Conservation (phyloP, 1,284 basidiomycete genomes). For the Grifola frondosa region DNA sequence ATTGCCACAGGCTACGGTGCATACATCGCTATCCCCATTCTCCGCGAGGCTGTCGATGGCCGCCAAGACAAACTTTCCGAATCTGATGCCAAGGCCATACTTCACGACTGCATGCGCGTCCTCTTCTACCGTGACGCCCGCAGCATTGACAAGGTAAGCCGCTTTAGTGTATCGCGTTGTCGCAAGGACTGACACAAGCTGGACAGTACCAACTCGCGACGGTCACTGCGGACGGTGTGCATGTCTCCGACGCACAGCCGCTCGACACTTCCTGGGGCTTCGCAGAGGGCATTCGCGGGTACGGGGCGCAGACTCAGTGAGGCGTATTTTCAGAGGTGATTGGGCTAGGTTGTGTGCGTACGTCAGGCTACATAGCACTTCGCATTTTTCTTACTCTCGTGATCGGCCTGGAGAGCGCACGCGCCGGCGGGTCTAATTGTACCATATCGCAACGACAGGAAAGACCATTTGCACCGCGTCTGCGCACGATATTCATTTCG, state of each 20-base stretch:
- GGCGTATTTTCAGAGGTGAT: too few relatives aligned
- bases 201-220: constrained; percentile 91
- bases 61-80: constrained; percentile 74
- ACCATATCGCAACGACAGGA: too few relatives aligned
- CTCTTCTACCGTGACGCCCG: constrained; percentile 97
- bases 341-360: too few relatives aligned
- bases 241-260: constrained; percentile 79
- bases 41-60: constrained; percentile 89
- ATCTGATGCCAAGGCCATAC: constrained; percentile 76
- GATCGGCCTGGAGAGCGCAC: too few relatives aligned
- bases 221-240: constrained; percentile 76
- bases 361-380: too few relatives aligned
- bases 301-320: constrained; percentile 75
- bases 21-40: constrained; percentile 90
- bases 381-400: too few relatives aligned
- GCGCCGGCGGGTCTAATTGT: too few relatives aligned
- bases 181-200: neutral
- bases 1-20: constrained; percentile 97
- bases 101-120: constrained; percentile 91
- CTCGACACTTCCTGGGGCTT: constrained; percentile 88
- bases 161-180: neutral
- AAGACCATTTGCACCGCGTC: too few relatives aligned
- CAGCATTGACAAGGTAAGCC: constrained; percentile 88
- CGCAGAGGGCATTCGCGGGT: constrained; percentile 89
- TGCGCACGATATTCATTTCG: too few relatives aligned